Evolutionary conservation across 2,329 filamentous ascomycete genomes (phyloP), one percentile per base, ranked within the genome.

Genomic region (Trichophyton rubrum): DNA sequence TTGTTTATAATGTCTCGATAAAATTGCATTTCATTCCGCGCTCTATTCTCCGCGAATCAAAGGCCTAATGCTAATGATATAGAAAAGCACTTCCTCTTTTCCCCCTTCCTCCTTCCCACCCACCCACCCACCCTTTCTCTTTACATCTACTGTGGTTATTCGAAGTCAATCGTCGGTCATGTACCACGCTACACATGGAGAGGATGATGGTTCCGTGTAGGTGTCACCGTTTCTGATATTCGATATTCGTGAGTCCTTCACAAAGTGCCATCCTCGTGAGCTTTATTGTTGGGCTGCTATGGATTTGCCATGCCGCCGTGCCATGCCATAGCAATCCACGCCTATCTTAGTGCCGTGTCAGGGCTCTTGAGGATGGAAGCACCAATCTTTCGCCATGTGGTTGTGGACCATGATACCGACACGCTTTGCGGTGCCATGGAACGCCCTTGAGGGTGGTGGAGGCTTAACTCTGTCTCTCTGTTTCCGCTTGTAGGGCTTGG

Each of bases 1-100:
- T 59, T 60, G 59, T 62, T 57, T 40, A 62, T 62, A 62, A 62
- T 60, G 60, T 56, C 53, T 49, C 27, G 30, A 59, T 51, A 59
- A 62, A 62, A 60, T 60, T 56, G 59, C 60, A 62, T 58, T 38
- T 53, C 15, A 6, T 43, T n/a, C 45, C 33, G 13, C 33, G 33
- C 33, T 55, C 51, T 55, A 35, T 22, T 38, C 15, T 55, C 27
- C n/a, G 33, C 51, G 51, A 55, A 55, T 55, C 51, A 55, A 55
- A 38, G 40, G 51, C 24, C 51, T 33, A 22, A 55, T 55, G 51
- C 51, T 35, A 55, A 35, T 55, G 51, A 55, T 30, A 55, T 38
- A 55, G 8, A 22, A 38, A 38, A 38, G 33, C 33, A 38, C 33
- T 27, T 1, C 45, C 45, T 51, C 22, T 20, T 13, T 27, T 20